These are phyloP conservation scores for Ceratocystis albifundus DNA, from an alignment of 2,329 filamentous ascomycete genomes.

Conservation along the genomic window DNA sequence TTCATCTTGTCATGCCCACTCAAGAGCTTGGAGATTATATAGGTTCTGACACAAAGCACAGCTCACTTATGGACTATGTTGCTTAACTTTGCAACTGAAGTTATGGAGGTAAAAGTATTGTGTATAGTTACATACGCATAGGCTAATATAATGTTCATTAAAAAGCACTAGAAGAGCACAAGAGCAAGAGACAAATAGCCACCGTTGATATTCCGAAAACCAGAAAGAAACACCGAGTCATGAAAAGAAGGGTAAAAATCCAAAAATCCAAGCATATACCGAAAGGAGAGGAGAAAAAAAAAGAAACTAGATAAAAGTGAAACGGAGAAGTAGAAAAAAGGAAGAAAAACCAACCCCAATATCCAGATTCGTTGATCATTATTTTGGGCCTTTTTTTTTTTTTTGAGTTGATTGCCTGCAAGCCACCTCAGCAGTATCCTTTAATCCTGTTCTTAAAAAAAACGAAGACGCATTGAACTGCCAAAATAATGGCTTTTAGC, in stretches of 20 bases:
- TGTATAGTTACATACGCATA: not conserved
- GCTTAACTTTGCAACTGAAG: not conserved
- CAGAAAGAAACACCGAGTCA: not conserved
- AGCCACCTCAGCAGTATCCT: not conserved
- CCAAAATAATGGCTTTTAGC: not conserved
- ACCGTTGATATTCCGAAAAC: slow-evolving; percentile 7
- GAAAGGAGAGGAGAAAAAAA: slow-evolving; percentile 5
- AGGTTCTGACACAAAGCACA: not conserved
- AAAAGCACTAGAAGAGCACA: not conserved
- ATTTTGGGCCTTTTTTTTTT: slow-evolving; percentile 5
- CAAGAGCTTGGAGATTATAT: not conserved
- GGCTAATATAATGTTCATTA: not conserved
- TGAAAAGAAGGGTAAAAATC: not conserved
- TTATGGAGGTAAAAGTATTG: not conserved
- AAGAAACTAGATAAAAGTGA: slow-evolving; percentile 5
- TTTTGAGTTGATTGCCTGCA: not conserved
- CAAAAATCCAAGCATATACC: slow-evolving; percentile 5
- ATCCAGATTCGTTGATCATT: not conserved
- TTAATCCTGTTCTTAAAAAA: not conserved
- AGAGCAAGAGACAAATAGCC: not conserved
- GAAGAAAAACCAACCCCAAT: slow-evolving; percentile 1
- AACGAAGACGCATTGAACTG: slow-evolving; percentile 5
- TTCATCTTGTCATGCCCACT: not conserved
- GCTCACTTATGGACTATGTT: not conserved
- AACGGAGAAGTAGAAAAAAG: not conserved